phyloP scores from a whole-genome alignment of 2,329 filamentous ascomycete genomes.

The Penicillium brevicompactum region DNA sequence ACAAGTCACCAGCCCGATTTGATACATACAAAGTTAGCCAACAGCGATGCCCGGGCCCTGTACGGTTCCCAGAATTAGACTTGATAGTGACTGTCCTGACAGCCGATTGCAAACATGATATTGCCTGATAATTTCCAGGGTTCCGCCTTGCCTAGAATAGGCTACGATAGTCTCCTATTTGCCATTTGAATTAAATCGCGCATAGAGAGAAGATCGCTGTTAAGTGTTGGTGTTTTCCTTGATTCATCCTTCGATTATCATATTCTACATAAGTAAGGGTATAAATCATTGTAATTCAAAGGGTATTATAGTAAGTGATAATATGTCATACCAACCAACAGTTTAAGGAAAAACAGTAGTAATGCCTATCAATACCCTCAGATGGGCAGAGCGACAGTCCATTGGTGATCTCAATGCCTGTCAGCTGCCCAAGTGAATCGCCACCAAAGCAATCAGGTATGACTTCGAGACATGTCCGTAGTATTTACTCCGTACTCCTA shows the following conservation, averaged over 20 bases:
- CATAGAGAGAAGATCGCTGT: neutral
- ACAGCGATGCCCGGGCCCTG: neutral
- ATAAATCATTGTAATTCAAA: too few species aligned
- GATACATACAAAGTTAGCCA: neutral
- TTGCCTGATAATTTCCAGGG: neutral
- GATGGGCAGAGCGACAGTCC: neutral
- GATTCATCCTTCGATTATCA: neutral
- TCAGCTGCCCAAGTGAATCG: neutral
- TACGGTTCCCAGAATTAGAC: neutral
- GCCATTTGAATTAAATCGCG: conserved; percentile 8
- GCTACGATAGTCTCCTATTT: neutral
- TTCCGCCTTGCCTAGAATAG: conserved; percentile 2
- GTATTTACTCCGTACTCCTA: too few species aligned
- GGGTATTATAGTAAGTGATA: too few species aligned
- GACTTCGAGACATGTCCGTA: too few species aligned
- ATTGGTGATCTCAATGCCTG: neutral
- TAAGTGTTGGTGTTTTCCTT: neutral
- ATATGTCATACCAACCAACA: too few species aligned
- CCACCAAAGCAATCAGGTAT: neutral
- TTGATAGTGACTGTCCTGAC: neutral
- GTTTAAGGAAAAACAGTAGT: too few species aligned
- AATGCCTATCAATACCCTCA: too few species aligned
- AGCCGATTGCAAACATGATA: conserved; percentile 8
- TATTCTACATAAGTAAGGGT: neutral
- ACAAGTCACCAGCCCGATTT: conserved; percentile 5